Base-by-base conservation (phyloP, 2,329 filamentous ascomycete species). In the Fusarium dimerum region DNA sequence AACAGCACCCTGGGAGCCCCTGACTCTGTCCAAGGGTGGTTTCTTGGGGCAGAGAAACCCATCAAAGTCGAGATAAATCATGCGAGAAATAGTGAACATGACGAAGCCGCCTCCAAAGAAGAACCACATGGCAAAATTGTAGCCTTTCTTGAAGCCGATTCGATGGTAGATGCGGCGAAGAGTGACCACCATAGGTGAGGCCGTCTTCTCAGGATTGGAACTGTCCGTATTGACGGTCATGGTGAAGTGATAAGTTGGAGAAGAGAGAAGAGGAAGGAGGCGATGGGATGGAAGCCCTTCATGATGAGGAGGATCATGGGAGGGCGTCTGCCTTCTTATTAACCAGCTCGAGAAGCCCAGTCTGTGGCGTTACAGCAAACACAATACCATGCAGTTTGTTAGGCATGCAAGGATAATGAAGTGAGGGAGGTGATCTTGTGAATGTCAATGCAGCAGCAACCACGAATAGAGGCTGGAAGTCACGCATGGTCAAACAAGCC, bases 111-210 rank as follows among this genome's bases (percentile, higher is more conserved):
- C 77, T 39, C 64, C 68, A 46, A 80, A 76, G 45, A 82, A 67
- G 55, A 78, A 67, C 66, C 76, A 86, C 3, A 86, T 71, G 38
- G 71, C 57, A 57, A 85, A 83, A 65, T 83, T 85, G 72, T 84
- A 84, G 36, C 72, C 73, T 60, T 79, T 80, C 3, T 69, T 66
- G 69, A 86, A 86, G 45, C 83, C 83, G 26, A 84, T 52, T 3
- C 74, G 68, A 41, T 71, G 68, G 61, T 78, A 79, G 16, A 79
- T 44, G 5, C 48, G 48, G 17, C 48, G 43, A 43, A 51, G 48
- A 6, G 17, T 15, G 18, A 15, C n/a, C 13, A 40, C 39, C 16
- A 40, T 29, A 38, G 41, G 20, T 13, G 41, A 43, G 13, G 11
- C 32, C 32, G 5, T 5, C 32, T 36, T 36, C 32, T 36, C 32